A percentile compares a stretch with the other conserved stretches of the same genome.
Conservation (phyloP, 352 stramenopile species). For the Globisporangium takayamanum region DNA sequence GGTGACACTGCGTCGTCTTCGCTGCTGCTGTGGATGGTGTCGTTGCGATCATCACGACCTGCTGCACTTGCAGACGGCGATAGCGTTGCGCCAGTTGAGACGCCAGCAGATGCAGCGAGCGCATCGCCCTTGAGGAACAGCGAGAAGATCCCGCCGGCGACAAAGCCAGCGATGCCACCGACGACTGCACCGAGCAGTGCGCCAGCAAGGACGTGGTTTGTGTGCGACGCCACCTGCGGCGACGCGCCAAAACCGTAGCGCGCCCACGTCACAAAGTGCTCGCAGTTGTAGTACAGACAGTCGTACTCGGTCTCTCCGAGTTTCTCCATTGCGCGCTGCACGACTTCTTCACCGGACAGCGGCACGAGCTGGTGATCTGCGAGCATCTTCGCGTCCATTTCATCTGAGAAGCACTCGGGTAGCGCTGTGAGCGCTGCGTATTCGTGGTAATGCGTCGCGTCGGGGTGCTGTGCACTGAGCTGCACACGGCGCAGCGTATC, state of each 20-base stretch:
- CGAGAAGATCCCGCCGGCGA: slow-evolving; percentile 53
- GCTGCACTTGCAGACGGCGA: slow-evolving; percentile 3
- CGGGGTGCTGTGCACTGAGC: slow-evolving; percentile 1
- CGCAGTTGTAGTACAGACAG: slow-evolving; percentile 55
- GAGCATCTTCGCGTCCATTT: slow-evolving; percentile 51
- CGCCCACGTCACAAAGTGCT: slow-evolving; percentile 76
- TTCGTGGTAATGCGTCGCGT: slow-evolving; percentile 9
- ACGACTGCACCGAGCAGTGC: slow-evolving; percentile 56
- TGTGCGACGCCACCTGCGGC: slow-evolving; percentile 47
- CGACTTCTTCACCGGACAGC: slow-evolving; percentile 32
- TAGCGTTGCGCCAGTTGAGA: slow-evolving; percentile 1
- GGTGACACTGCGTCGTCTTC: slow-evolving; percentile 7
- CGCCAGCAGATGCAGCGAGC: slow-evolving; percentile 34
- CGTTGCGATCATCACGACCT: not conserved
- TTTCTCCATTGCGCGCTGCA: slow-evolving; percentile 36
- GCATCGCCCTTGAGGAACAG: slow-evolving; percentile 55
- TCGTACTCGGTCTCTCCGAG: slow-evolving; percentile 54
- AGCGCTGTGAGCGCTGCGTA: slow-evolving; percentile 1
- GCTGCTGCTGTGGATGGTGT: not conserved
- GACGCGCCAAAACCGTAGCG: slow-evolving; percentile 50
- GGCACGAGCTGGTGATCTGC: slow-evolving; percentile 30
- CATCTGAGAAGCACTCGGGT: slow-evolving; percentile 31
- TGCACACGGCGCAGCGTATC: slow-evolving; percentile 47
- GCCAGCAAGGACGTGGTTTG: slow-evolving; percentile 52
- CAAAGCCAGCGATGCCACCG: slow-evolving; percentile 47